Percentiles rank a stretch among this genome's conserved stretches.
phyloP scores from a whole-genome alignment of 192 early-diverging fungal species.

The Coemansia asiatica region DNA sequence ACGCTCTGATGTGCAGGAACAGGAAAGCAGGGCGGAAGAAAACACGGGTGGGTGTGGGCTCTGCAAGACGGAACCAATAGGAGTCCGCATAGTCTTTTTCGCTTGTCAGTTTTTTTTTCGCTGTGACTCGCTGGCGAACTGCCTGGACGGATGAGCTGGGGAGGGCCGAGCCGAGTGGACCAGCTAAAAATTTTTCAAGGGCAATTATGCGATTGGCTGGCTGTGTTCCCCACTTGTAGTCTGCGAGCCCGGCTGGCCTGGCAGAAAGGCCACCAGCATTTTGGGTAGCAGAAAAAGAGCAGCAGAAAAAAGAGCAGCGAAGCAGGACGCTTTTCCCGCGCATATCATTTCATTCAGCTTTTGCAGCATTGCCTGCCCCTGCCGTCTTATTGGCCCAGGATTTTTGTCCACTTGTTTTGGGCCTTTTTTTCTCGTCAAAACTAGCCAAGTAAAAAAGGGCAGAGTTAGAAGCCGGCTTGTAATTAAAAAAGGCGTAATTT shows the following conservation, averaged over 20 bases:
- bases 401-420: background rate
- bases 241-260: background rate
- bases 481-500: background rate
- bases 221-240: background rate
- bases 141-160: background rate
- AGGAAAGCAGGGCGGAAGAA: no score
- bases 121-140: constrained; percentile 1
- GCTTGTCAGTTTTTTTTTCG: background rate
- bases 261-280: background rate
- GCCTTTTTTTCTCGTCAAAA: background rate
- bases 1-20: background rate
- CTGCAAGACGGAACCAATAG: background rate
- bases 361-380: background rate
- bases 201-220: constrained; percentile 3
- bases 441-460: background rate
- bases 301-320: background rate
- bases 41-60: no score
- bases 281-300: background rate
- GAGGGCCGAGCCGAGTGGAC: background rate
- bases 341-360: background rate
- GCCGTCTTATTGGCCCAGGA: background rate
- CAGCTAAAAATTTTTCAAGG: constrained; percentile 1
- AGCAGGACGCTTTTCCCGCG: constrained; percentile 1
- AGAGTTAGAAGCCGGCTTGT: background rate
- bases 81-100: background rate